phyloP scores from a whole-genome alignment of 2,329 filamentous ascomycete species.

The Capronia americana region DNA sequence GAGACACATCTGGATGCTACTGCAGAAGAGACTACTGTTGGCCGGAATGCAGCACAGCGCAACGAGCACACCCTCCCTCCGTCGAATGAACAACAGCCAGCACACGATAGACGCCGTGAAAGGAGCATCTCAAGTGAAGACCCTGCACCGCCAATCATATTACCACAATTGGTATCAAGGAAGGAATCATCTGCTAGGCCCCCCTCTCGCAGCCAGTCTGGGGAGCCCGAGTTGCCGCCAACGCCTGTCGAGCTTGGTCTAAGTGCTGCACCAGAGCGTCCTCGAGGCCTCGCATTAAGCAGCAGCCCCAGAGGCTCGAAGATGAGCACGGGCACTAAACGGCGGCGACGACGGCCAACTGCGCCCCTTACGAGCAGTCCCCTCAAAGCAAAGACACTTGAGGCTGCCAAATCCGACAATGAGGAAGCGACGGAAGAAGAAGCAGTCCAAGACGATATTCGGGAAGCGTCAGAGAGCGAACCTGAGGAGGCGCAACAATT shows the following conservation, averaged over 20 bases:
- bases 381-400: constrained; percentile 34
- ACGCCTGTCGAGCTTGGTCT: constrained; percentile 39
- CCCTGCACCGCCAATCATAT: constrained; percentile 21
- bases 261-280: constrained; percentile 30
- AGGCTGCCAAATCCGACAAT: constrained; percentile 2
- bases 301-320: constrained; percentile 37
- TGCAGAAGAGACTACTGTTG: neutral
- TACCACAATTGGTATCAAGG: constrained; percentile 34
- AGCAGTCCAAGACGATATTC: constrained; percentile 13
- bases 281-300: constrained; percentile 37
- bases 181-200: constrained; percentile 13
- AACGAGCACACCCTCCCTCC: neutral
- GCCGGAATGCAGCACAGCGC: neutral
- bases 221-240: constrained; percentile 39
- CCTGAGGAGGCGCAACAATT: constrained; percentile 19
- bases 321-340: constrained; percentile 32
- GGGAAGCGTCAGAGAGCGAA: constrained; percentile 29
- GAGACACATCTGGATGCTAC: neutral
- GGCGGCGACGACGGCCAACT: constrained; percentile 20
- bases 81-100: constrained; percentile 12
- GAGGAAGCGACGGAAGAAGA: constrained; percentile 6
- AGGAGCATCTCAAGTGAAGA: constrained; percentile 11
- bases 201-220: constrained; percentile 10
- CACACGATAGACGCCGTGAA: neutral
- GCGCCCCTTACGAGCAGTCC: constrained; percentile 38